Conservation (phyloP, 805 yeast species). For the Pichia exigua region DNA sequence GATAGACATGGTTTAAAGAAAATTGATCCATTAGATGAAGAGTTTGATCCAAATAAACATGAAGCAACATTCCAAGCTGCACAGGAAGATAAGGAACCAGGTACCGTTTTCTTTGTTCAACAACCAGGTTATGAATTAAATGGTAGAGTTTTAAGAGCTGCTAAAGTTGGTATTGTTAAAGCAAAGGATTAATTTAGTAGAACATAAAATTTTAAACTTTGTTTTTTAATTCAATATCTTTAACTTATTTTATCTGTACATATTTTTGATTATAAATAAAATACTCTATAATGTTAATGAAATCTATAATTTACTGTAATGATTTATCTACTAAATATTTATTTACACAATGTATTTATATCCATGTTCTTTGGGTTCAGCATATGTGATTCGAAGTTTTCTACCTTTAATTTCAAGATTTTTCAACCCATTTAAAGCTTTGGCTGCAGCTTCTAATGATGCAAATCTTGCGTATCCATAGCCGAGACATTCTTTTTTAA, state of each 20-base stretch:
- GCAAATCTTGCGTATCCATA: conserved; percentile 60
- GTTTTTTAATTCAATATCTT: not conserved
- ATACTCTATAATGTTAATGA: not conserved
- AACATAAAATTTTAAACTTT: not conserved
- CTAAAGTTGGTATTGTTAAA: conserved; percentile 91
- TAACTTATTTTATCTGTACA: not conserved
- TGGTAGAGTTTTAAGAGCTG: conserved; percentile 86
- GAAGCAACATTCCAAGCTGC: conserved; percentile 89
- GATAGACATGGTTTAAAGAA: conserved; percentile 71
- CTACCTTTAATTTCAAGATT: conserved; percentile 39
- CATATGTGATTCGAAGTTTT: conserved; percentile 28
- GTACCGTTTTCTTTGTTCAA: conserved; percentile 88
- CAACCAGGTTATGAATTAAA: conserved; percentile 83
- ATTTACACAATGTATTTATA: conserved; percentile 21
- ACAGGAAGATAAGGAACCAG: conserved; percentile 82
- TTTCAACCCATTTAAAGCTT: conserved; percentile 38
- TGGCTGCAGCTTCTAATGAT: conserved; percentile 31
- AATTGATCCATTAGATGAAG: conserved; percentile 76
- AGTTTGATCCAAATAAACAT: conserved; percentile 84
- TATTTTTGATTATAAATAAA: not conserved
- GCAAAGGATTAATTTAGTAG: conserved; percentile 28
- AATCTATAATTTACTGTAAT: not conserved
- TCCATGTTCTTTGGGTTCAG: conserved; percentile 19
- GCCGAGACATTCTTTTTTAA: conserved; percentile 32
- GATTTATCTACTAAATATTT: not conserved